Conservation (phyloP, 108 stramenopile species). For the Skeletonema menzelii region DNA sequence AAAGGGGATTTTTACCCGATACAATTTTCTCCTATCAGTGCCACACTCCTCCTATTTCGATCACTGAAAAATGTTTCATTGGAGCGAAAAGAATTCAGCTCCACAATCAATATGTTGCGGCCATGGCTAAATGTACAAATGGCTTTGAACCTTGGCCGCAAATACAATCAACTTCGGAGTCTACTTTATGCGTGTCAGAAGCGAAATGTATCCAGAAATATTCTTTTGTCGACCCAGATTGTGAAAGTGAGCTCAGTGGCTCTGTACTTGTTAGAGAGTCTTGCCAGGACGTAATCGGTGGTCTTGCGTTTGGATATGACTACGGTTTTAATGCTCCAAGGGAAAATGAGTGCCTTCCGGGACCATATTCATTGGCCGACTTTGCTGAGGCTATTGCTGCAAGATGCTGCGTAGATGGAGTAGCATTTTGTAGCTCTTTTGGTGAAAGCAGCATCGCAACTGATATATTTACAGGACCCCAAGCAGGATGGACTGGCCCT, state of each 20-base stretch:
- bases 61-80: conserved; percentile 25
- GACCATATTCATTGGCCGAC: not conserved
- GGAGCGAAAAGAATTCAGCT: conserved; percentile 21
- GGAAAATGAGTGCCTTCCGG: conserved; percentile 19
- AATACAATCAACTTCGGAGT: conserved; percentile 2
- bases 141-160: conserved; percentile 27
- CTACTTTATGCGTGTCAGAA: conserved; percentile 14
- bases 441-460: not conserved
- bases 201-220: conserved; percentile 19
- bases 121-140: conserved; percentile 22
- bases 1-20: conserved; percentile 21
- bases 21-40: conserved; percentile 24
- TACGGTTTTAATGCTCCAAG: conserved; percentile 19
- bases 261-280: conserved; percentile 17
- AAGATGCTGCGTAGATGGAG: conserved; percentile 25
- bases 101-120: conserved; percentile 28
- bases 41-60: conserved; percentile 9
- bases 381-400: conserved; percentile 8
- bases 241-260: conserved; percentile 13
- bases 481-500: not conserved
- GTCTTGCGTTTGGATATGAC: conserved; percentile 19
- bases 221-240: conserved; percentile 17
- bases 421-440: conserved; percentile 22
- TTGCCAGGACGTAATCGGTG: conserved; percentile 27
- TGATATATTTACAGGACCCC: not conserved